Conservation (phyloP, 345 rosid species). For the Moringa oleifera region DNA sequence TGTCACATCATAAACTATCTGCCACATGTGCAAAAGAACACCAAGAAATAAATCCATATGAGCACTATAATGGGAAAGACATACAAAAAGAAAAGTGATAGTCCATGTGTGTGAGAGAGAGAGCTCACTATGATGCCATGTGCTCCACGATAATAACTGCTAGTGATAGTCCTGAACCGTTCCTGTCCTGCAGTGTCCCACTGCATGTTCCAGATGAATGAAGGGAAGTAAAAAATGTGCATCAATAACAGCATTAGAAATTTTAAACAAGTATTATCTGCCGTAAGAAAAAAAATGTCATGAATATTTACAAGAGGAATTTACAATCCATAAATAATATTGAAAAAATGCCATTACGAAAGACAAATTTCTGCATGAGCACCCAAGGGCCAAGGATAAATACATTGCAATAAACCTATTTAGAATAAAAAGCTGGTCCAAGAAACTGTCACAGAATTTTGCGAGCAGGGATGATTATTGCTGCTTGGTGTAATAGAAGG, state of each 20-base stretch:
- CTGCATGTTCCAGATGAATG: slow-evolving; percentile 25
- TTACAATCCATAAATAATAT: not conserved
- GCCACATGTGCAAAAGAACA: slow-evolving; percentile 10
- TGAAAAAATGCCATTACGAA: not conserved
- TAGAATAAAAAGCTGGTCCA: not conserved
- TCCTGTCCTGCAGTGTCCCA: slow-evolving; percentile 98
- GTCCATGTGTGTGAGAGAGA: no score
- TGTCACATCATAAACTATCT: slow-evolving; percentile 82
- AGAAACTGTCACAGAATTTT: not conserved
- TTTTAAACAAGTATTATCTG: not conserved
- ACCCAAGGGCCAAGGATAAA: not conserved
- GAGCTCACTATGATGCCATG: slow-evolving; percentile 74
- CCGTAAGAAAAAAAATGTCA: not conserved
- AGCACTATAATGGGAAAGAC: not conserved
- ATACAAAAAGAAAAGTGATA: not conserved
- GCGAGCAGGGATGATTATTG: not conserved
- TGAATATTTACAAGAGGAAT: not conserved
- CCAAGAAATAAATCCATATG: not conserved
- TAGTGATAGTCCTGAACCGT: slow-evolving; percentile 84
- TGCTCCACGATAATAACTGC: slow-evolving; percentile 93
- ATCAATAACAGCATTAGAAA: slow-evolving; percentile 1
- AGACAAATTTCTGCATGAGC: not conserved
- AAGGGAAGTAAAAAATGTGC: not conserved
- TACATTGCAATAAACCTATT: not conserved
- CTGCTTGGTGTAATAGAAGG: no score